phyloP scores from a whole-genome alignment of 257 asterid genomes.

The Lantana camara region DNA sequence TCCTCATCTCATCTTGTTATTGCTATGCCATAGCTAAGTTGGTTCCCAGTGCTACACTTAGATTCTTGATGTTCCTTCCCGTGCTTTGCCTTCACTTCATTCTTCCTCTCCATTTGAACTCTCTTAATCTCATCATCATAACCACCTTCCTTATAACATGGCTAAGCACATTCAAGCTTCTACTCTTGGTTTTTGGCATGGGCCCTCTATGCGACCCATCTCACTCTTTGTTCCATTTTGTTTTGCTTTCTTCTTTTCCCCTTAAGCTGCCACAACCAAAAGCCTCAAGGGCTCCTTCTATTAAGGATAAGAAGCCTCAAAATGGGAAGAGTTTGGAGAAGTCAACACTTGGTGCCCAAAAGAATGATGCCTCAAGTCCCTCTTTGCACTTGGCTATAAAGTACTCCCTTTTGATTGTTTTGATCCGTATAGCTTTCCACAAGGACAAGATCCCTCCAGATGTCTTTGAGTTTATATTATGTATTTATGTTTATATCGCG shows the following conservation, averaged over 20 bases:
- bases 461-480: too few relatives aligned
- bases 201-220: conserved; percentile 53
- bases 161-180: conserved; percentile 48
- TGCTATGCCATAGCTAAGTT: conserved; percentile 42
- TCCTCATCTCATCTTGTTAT: conserved; percentile 33
- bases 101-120: conserved; percentile 39
- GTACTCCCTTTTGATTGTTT: too few relatives aligned
- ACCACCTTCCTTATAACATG: conserved; percentile 46
- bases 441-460: neutral
- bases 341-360: too few relatives aligned
- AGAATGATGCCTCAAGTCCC: too few relatives aligned
- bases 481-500: conserved; percentile 19
- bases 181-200: conserved; percentile 41
- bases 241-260: conserved; percentile 34
- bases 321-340: neutral
- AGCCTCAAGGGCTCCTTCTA: conserved; percentile 2
- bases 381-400: too few relatives aligned
- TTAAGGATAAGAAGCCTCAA: too few relatives aligned
- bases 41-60: conserved; percentile 21
- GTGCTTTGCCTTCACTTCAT: conserved; percentile 26
- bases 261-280: conserved; percentile 24
- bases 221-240: conserved; percentile 37
- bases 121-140: conserved; percentile 27
- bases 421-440: neutral
- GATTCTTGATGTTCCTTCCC: conserved; percentile 43